phyloP scores from a whole-genome alignment of 495 filamentous ascomycete species.

The Amphirosellinia nigrospora region DNA sequence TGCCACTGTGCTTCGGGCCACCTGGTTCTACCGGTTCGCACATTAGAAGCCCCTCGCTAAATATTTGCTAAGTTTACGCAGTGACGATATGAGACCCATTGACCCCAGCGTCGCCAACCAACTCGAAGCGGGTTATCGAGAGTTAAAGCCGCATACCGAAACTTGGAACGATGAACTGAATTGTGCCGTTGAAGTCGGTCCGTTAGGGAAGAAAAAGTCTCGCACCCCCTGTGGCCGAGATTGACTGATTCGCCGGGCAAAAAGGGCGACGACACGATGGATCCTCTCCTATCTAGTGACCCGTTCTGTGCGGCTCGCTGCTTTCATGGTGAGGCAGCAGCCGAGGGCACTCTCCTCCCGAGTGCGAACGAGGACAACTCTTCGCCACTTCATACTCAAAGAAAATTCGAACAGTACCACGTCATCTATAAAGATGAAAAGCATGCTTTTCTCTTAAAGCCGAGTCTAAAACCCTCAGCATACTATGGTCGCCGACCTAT shows the following conservation, averaged over 20 bases:
- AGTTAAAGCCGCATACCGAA: constrained; percentile 86
- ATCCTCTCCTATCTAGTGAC: constrained; percentile 58
- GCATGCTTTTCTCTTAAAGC: constrained; percentile 80
- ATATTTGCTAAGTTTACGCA: constrained; percentile 28
- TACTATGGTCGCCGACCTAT: constrained; percentile 81
- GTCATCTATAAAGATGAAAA: constrained; percentile 80
- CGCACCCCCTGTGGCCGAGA: constrained; percentile 79
- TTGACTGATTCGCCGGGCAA: constrained; percentile 42
- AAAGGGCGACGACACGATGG: constrained; percentile 45
- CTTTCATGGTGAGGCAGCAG: constrained; percentile 61
- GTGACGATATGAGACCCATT: constrained; percentile 87
- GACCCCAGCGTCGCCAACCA: constrained; percentile 90
- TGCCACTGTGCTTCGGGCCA: constrained; percentile 79
- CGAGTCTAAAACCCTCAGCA: constrained; percentile 77
- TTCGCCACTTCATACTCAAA: constrained; percentile 35
- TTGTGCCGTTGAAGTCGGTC: constrained; percentile 88
- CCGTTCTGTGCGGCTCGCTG: constrained; percentile 61
- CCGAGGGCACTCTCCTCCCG: constrained; percentile 55
- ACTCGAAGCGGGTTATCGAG: constrained; percentile 84
- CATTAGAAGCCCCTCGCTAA: neutral
- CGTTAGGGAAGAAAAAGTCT: constrained; percentile 90
- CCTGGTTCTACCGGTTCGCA: constrained; percentile 85
- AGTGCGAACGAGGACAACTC: constrained; percentile 48
- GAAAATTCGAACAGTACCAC: constrained; percentile 69
- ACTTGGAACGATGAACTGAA: constrained; percentile 93